phyloP scores from a whole-genome alignment of 345 rosid genomes.

The Linum usitatissimum region DNA sequence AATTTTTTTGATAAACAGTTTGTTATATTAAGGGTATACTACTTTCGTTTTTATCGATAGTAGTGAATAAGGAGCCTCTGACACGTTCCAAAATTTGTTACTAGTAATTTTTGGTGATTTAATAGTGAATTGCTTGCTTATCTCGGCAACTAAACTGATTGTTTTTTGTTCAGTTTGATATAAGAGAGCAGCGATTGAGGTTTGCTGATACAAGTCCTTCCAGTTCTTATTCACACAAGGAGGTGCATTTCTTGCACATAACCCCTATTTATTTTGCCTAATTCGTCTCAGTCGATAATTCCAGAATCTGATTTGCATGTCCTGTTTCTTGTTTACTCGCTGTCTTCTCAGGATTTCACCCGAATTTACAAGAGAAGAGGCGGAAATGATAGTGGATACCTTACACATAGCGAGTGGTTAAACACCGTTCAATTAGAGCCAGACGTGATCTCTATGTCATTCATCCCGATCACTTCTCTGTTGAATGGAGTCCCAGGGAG shows the following conservation, averaged over 20 bases:
- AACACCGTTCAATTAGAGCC: slow-evolving; percentile 84
- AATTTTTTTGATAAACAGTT: too few relatives aligned
- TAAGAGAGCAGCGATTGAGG: slow-evolving; percentile 68
- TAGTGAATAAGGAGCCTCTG: not conserved
- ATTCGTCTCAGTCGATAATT: not conserved
- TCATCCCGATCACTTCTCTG: slow-evolving; percentile 82
- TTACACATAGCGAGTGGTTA: slow-evolving; percentile 76
- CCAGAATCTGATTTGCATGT: not conserved
- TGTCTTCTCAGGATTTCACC: slow-evolving; percentile 48
- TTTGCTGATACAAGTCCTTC: slow-evolving; percentile 62
- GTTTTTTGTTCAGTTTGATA: slow-evolving; percentile 48
- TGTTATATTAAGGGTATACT: not conserved
- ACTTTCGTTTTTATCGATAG: not conserved
- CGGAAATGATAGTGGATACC: slow-evolving; percentile 51
- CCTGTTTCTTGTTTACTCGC: slow-evolving; percentile 8
- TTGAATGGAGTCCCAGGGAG: slow-evolving; percentile 89
- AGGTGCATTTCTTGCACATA: slow-evolving; percentile 32
- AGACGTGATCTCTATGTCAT: slow-evolving; percentile 83
- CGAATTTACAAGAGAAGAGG: slow-evolving; percentile 84
- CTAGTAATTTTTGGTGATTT: too few relatives aligned
- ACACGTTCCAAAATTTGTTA: not conserved
- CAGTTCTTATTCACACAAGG: slow-evolving; percentile 75
- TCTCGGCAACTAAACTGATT: slow-evolving; percentile 8
- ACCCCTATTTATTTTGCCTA: not conserved
- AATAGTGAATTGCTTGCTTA: not conserved